Conservation (phyloP, 805 yeast species). For the Metschnikowia hibisci region DNA sequence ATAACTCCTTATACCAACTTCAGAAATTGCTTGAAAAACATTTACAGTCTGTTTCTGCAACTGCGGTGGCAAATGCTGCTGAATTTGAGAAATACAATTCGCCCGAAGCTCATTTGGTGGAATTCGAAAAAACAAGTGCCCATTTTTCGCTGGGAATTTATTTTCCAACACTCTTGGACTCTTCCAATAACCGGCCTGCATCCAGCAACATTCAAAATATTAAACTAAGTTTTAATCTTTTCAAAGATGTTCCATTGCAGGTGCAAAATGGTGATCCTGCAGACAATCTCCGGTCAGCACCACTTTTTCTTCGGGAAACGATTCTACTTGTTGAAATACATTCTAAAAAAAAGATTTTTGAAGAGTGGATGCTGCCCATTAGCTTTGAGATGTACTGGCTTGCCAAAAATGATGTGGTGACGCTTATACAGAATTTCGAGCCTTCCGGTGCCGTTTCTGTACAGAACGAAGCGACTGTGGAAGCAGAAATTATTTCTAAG, state of each 20-base stretch:
- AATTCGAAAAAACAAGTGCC: slow-evolving; percentile 21
- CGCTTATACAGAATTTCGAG: slow-evolving; percentile 19
- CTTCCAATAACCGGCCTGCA: slow-evolving; percentile 9
- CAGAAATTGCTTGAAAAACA: slow-evolving; percentile 28
- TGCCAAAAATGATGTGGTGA: slow-evolving; percentile 28
- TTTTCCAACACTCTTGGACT: slow-evolving; percentile 33
- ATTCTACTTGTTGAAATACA: slow-evolving; percentile 18
- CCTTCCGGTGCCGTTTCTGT: not conserved
- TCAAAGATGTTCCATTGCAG: slow-evolving; percentile 40
- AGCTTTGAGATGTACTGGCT: slow-evolving; percentile 33
- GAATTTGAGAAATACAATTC: not conserved
- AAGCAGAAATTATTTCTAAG: not conserved
- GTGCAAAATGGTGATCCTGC: slow-evolving; percentile 11
- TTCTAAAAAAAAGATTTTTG: not conserved
- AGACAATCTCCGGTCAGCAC: slow-evolving; percentile 29
- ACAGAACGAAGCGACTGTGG: slow-evolving; percentile 20
- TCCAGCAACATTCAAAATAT: slow-evolving; percentile 33
- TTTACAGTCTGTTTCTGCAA: not conserved
- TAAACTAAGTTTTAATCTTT: slow-evolving; percentile 35
- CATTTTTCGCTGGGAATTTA: slow-evolving; percentile 37
- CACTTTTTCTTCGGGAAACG: slow-evolving; percentile 26
- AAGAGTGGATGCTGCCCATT: slow-evolving; percentile 30
- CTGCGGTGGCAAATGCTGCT: not conserved
- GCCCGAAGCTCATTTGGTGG: slow-evolving; percentile 3
- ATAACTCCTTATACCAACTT: slow-evolving; percentile 30